Evolutionary conservation across 1,284 basidiomycete genomes (phyloP).

Genomic region (Ustanciosporium gigantosporum): DNA sequence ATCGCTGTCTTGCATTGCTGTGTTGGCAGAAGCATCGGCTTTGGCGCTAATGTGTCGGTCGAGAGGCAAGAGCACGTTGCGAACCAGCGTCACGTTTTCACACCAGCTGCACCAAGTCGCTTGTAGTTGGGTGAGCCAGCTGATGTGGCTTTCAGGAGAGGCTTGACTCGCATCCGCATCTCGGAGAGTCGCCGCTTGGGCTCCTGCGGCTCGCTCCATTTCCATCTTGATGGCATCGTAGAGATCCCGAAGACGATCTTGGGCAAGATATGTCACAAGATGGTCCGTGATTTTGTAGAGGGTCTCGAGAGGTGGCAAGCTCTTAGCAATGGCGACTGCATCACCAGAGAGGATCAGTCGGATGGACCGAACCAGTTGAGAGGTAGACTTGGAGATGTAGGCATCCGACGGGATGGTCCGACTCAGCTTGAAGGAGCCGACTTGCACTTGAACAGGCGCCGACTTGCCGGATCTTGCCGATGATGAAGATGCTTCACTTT

Average conservation of each 20-base stretch:
- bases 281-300: slow-evolving; percentile 30
- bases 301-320: slow-evolving; percentile 14
- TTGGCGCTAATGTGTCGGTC: slow-evolving; percentile 7
- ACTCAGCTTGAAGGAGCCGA: slow-evolving; percentile 11
- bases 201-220: slow-evolving; percentile 41
- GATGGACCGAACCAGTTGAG: slow-evolving; percentile 24
- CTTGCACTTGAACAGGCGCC: not conserved
- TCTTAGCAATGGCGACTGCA: not conserved
- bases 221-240: slow-evolving; percentile 52
- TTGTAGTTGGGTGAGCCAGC: slow-evolving; percentile 37
- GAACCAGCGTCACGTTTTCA: slow-evolving; percentile 25
- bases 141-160: slow-evolving; percentile 7
- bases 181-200: slow-evolving; percentile 16
- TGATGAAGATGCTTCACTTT: not conserved
- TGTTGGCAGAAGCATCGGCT: not conserved
- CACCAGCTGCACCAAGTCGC: slow-evolving; percentile 44
- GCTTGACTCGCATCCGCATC: slow-evolving; percentile 17
- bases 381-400: slow-evolving; percentile 18
- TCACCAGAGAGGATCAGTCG: slow-evolving; percentile 16
- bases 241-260: slow-evolving; percentile 13
- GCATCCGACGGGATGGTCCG: slow-evolving; percentile 13
- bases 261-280: slow-evolving; percentile 9
- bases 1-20: not conserved
- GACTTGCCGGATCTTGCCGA: not conserved
- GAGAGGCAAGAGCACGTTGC: slow-evolving; percentile 24